These are phyloP conservation scores for Fraxinus albicans DNA, from an alignment of 305 asterid species.

Conservation along the genomic window DNA sequence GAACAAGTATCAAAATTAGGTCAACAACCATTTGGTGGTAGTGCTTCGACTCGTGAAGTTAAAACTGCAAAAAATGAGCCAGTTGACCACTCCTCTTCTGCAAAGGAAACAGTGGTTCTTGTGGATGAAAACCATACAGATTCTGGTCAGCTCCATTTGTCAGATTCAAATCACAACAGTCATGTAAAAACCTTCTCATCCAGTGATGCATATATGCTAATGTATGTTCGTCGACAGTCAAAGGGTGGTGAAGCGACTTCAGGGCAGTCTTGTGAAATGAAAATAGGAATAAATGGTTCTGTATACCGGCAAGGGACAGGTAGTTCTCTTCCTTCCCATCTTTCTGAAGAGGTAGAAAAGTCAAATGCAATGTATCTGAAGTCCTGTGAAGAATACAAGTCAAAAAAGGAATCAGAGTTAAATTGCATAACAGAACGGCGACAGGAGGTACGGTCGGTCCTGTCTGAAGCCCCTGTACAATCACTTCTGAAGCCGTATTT, in stretches of 20 bases:
- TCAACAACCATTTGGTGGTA: slow-evolving; percentile 67
- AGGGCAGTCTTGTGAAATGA: slow-evolving; percentile 30
- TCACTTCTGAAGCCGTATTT: slow-evolving; percentile 61
- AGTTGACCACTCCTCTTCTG: slow-evolving; percentile 44
- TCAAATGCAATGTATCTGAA: slow-evolving; percentile 52
- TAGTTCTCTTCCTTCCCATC: slow-evolving; percentile 67
- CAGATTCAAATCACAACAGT: slow-evolving; percentile 43
- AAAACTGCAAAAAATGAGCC: slow-evolving; percentile 49
- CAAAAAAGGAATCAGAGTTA: slow-evolving; percentile 61
- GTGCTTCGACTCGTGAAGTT: slow-evolving; percentile 43
- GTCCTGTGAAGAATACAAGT: slow-evolving; percentile 69
- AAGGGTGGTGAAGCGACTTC: slow-evolving; percentile 29
- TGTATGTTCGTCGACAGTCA: slow-evolving; percentile 66
- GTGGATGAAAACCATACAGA: slow-evolving; percentile 41
- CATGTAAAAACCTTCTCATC: slow-evolving; percentile 67
- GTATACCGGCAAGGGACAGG: slow-evolving; percentile 33
- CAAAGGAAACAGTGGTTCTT: slow-evolving; percentile 35
- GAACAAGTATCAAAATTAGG: slow-evolving; percentile 87
- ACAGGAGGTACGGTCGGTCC: slow-evolving; percentile 82
- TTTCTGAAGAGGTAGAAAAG: slow-evolving; percentile 56
- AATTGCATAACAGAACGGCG: slow-evolving; percentile 62
- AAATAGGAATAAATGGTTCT: slow-evolving; percentile 39
- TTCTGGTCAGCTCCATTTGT: slow-evolving; percentile 36
- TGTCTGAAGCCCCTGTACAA: slow-evolving; percentile 78
- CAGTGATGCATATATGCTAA: slow-evolving; percentile 96